Conservation (phyloP, 2,329 filamentous ascomycete species). For the Ceratocystis eucalypticola region DNA sequence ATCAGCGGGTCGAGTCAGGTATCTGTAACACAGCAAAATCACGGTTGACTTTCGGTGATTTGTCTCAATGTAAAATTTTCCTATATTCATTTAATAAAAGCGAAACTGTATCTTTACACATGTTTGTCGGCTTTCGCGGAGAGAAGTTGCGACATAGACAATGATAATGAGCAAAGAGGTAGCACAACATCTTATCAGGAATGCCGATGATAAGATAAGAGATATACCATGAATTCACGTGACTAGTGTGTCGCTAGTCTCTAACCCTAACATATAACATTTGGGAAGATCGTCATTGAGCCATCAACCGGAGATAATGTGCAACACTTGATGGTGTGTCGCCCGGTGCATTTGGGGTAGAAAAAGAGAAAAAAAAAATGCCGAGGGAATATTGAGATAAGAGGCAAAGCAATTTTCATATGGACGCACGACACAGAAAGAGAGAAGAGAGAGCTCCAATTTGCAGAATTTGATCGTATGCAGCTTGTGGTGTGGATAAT, state of each 20-base stretch:
- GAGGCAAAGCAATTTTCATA: neutral
- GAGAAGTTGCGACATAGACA: conserved; percentile 7
- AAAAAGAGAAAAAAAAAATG: neutral
- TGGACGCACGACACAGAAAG: neutral
- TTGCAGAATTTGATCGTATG: neutral
- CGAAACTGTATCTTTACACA: neutral
- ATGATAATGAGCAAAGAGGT: conserved; percentile 9
- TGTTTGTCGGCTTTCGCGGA: neutral
- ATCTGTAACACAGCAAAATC: neutral
- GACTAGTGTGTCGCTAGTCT: too few species aligned
- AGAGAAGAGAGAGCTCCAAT: neutral
- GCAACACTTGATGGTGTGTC: neutral
- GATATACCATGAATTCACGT: neutral
- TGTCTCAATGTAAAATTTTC: neutral
- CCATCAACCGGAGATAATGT: neutral
- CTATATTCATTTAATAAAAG: neutral
- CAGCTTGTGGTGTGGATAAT: neutral
- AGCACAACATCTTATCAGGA: conserved; percentile 11
- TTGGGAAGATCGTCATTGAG: neutral
- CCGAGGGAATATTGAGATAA: neutral
- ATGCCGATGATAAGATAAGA: neutral
- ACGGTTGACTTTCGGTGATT: neutral
- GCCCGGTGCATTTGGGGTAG: neutral
- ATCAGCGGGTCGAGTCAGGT: neutral
- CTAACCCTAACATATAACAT: too few species aligned